These are phyloP conservation scores for Elaeagnus macrophylla DNA, from an alignment of 306 rosid species.

Conservation along the genomic window DNA sequence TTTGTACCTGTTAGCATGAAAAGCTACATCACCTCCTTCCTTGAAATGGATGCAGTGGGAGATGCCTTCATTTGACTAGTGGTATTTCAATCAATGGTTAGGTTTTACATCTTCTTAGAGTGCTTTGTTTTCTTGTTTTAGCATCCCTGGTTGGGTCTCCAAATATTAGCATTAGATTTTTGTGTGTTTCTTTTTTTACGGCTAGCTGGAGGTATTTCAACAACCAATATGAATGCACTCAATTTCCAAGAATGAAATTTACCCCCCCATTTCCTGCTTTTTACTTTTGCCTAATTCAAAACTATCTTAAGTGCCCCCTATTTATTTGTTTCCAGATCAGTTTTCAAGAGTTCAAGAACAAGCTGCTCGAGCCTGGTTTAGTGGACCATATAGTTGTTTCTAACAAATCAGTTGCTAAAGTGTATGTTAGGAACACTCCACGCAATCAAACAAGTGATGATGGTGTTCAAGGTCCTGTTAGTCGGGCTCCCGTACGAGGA, in stretches of 20 bases:
- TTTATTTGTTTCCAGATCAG: constrained; percentile 50
- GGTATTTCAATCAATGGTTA: background rate
- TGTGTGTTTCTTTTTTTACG: background rate
- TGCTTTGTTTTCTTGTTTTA: background rate
- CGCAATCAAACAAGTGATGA: constrained; percentile 48
- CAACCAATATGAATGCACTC: background rate
- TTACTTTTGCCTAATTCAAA: too few species aligned
- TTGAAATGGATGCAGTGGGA: background rate
- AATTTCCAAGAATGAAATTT: too few species aligned
- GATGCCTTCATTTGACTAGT: background rate
- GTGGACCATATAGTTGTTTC: constrained; percentile 86
- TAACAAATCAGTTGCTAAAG: constrained; percentile 90
- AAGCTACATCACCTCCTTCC: background rate
- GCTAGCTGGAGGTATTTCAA: background rate
- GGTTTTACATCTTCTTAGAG: background rate
- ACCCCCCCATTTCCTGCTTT: too few species aligned
- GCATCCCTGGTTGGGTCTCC: background rate
- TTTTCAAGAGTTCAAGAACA: constrained; percentile 90
- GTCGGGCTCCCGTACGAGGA: constrained; percentile 33
- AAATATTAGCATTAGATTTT: background rate
- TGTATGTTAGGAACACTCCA: constrained; percentile 64
- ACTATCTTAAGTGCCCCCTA: background rate
- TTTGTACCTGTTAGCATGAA: background rate
- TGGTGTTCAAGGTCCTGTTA: constrained; percentile 47
- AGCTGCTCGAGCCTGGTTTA: constrained; percentile 85